These are phyloP conservation scores for Sutorius eximius DNA, from an alignment of 1,284 basidiomycete species.

Conservation along the genomic window DNA sequence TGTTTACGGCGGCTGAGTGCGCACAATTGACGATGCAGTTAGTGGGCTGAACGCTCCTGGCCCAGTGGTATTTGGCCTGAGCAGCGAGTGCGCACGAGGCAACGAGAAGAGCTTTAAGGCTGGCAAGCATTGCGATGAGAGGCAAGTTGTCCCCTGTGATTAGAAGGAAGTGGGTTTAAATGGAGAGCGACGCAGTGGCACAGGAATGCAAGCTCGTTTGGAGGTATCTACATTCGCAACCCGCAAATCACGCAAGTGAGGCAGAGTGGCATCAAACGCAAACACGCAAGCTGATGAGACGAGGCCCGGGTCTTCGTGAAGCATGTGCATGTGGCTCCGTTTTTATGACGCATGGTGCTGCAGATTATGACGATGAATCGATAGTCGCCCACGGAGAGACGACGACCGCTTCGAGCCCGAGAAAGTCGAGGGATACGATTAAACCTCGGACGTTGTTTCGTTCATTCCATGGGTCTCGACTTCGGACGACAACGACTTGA, in stretches of 20 bases:
- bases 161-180: slow-evolving; percentile 9
- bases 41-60: background rate
- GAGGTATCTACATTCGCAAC: no score
- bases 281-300: background rate
- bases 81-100: slow-evolving; percentile 17
- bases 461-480: background rate
- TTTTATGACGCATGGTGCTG: background rate
- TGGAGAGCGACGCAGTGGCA: background rate
- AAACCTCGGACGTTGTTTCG: background rate
- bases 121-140: slow-evolving; percentile 17
- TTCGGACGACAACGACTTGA: background rate
- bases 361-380: background rate
- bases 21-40: slow-evolving; percentile 17
- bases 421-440: background rate
- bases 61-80: slow-evolving; percentile 14
- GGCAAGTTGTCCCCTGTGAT: no score
- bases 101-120: slow-evolving; percentile 17
- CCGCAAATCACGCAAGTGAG: background rate
- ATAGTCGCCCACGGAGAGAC: background rate
- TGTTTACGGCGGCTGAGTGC: background rate
- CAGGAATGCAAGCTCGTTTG: no score
- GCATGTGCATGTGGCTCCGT: background rate
- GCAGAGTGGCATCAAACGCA: no score
- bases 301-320: background rate
- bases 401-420: background rate